Percentiles rank a stretch among this genome's conserved stretches.
Conservation (phyloP, 371 early-diverging fungal genomes). For the Polyrhizophydium stewartii region DNA sequence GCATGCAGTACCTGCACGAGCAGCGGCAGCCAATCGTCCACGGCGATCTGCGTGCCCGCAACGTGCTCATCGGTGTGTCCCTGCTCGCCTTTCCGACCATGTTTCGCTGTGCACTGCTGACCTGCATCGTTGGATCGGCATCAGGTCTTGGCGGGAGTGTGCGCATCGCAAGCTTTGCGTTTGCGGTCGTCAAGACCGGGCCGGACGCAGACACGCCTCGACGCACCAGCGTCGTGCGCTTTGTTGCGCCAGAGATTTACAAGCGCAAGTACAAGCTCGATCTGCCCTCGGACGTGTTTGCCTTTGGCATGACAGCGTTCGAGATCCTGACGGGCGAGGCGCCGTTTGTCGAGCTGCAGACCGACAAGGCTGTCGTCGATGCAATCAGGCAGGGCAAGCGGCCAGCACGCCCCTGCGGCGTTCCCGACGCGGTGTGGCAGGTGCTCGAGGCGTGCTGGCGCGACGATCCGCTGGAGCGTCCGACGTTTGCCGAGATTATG, state of each 20-base stretch:
- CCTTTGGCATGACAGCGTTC: slow-evolving; percentile 32
- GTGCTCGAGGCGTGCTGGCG: not conserved
- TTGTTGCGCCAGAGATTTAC: slow-evolving; percentile 25
- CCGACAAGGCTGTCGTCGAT: slow-evolving; percentile 3
- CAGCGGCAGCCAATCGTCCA: slow-evolving; percentile 18
- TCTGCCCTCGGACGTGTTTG: slow-evolving; percentile 28
- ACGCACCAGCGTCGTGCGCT: slow-evolving; percentile 8
- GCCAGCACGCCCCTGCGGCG: not conserved
- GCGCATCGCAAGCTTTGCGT: slow-evolving; percentile 26
- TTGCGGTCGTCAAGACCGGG: slow-evolving; percentile 13
- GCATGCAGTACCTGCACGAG: slow-evolving; percentile 16
- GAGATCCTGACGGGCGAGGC: slow-evolving; percentile 22
- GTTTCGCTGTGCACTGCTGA: not conserved
- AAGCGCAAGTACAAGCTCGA: slow-evolving; percentile 13
- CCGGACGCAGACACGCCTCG: not conserved
- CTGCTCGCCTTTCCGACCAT: not conserved
- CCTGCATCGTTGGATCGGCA: not conserved
- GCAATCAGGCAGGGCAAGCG: slow-evolving; percentile 8
- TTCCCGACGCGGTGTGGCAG: slow-evolving; percentile 5
- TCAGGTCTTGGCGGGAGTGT: slow-evolving; percentile 8
- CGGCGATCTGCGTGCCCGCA: slow-evolving; percentile 32
- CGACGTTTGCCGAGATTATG: not conserved
- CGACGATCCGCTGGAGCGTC: not conserved
- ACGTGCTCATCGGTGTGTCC: slow-evolving; percentile 25
- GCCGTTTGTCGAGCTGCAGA: not conserved